These are phyloP conservation scores for Skeletonema tropicum DNA, from an alignment of 108 stramenopile species.

Conservation along the genomic window DNA sequence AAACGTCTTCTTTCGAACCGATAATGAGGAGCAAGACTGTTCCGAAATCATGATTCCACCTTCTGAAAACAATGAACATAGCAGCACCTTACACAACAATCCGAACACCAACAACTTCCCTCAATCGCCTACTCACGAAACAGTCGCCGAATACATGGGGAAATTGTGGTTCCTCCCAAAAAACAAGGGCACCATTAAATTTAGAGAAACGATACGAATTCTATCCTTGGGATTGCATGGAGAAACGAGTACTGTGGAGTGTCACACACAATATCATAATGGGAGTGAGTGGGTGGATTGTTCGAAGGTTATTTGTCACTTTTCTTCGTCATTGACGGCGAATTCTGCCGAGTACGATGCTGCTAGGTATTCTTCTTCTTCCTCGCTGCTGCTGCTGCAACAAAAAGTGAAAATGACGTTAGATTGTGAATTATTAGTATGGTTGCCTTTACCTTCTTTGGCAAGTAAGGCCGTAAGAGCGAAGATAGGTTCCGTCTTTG, in stretches of 20 bases:
- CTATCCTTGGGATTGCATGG: slow-evolving; percentile 23
- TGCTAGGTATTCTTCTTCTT: not conserved
- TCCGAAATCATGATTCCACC: not conserved
- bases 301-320: slow-evolving; percentile 32
- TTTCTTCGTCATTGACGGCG: not conserved
- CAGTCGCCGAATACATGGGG: slow-evolving; percentile 34
- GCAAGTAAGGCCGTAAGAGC: slow-evolving; percentile 25
- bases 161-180: slow-evolving; percentile 33
- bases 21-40: not conserved
- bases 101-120: not conserved
- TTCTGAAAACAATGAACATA: not conserved
- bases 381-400: not conserved
- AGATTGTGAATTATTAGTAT: slow-evolving; percentile 40
- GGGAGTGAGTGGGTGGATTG: slow-evolving; percentile 30
- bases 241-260: slow-evolving; percentile 32
- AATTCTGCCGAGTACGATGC: not conserved
- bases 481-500: slow-evolving; percentile 36
- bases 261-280: slow-evolving; percentile 33
- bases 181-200: slow-evolving; percentile 14
- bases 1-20: not conserved
- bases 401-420: slow-evolving; percentile 31
- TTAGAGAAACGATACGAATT: slow-evolving; percentile 39
- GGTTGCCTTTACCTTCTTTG: slow-evolving; percentile 36
- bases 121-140: slow-evolving; percentile 23
- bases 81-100: not conserved